A percentile compares a stretch with the other conserved stretches of the same genome.
Conservation (phyloP, 345 rosid genomes). For the Raphanus sativus region DNA sequence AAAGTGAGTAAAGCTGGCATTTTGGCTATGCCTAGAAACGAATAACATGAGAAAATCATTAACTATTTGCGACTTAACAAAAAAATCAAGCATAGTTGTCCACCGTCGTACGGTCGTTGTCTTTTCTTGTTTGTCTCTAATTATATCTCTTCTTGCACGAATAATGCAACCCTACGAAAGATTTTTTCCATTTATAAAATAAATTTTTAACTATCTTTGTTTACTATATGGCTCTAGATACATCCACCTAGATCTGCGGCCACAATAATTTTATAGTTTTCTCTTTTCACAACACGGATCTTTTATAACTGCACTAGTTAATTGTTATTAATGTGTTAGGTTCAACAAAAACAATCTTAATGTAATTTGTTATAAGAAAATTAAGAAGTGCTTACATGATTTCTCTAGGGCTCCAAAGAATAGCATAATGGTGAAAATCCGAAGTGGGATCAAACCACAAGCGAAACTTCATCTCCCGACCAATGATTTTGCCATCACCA, state of each 20-base stretch:
- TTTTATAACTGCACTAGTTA: background rate
- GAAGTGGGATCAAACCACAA: constrained; percentile 95
- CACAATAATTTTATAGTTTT: background rate
- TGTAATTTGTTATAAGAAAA: background rate
- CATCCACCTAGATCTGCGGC: constrained; percentile 23
- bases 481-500: constrained; percentile 86
- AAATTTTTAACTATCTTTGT: background rate
- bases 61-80: constrained; percentile 1
- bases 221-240: constrained; percentile 20
- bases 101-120: constrained; percentile 38
- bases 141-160: background rate
- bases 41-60: constrained; percentile 29
- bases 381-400: constrained; percentile 65
- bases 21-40: constrained; percentile 28
- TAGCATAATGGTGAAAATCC: constrained; percentile 83
- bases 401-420: constrained; percentile 87
- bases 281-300: background rate
- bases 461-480: constrained; percentile 91
- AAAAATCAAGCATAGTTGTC: constrained; percentile 29
- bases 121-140: constrained; percentile 25
- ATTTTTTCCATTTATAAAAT: constrained; percentile 19
- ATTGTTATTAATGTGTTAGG: background rate
- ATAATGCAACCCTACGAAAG: constrained; percentile 27
- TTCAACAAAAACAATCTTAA: background rate
- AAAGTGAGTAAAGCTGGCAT: constrained; percentile 19